A percentile compares a stretch with the other conserved stretches of the same genome.
phyloP scores from a whole-genome alignment of 2,329 filamentous ascomycete species.

The Metarhizium anisopliae region DNA sequence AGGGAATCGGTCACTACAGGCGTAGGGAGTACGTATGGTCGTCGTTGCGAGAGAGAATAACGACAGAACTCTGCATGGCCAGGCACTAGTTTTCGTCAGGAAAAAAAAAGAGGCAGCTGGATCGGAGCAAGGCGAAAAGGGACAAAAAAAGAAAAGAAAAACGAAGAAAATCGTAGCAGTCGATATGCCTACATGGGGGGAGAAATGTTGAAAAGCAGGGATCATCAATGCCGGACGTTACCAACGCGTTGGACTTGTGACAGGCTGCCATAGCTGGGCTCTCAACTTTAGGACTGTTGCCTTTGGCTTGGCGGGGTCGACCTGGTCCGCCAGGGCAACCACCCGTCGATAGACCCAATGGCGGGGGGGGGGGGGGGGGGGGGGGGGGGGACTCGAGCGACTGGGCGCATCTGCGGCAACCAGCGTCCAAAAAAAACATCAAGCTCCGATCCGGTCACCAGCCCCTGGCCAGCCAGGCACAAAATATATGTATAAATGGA shows the following conservation, averaged over 20 bases:
- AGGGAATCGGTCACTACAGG: neutral
- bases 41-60: neutral
- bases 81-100: neutral
- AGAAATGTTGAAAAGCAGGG: constrained; percentile 5
- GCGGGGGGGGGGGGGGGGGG: too few relatives aligned
- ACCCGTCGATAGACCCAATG: neutral
- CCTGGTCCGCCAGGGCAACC: neutral
- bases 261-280: neutral
- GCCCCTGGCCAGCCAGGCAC: too few relatives aligned
- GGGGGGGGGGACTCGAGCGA: neutral
- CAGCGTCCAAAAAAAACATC: too few relatives aligned
- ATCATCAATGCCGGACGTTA: constrained; percentile 2
- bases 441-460: too few relatives aligned
- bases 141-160: neutral
- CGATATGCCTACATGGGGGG: neutral
- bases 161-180: neutral
- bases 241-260: neutral
- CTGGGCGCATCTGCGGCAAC: too few relatives aligned
- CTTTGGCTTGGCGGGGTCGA: neutral
- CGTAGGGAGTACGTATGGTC: neutral
- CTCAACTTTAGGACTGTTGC: neutral
- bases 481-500: too few relatives aligned
- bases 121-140: neutral
- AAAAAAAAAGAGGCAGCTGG: neutral
- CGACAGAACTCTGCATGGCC: neutral